Conservation (phyloP, 2,329 filamentous ascomycete genomes). For the Aureobasidium lini region DNA sequence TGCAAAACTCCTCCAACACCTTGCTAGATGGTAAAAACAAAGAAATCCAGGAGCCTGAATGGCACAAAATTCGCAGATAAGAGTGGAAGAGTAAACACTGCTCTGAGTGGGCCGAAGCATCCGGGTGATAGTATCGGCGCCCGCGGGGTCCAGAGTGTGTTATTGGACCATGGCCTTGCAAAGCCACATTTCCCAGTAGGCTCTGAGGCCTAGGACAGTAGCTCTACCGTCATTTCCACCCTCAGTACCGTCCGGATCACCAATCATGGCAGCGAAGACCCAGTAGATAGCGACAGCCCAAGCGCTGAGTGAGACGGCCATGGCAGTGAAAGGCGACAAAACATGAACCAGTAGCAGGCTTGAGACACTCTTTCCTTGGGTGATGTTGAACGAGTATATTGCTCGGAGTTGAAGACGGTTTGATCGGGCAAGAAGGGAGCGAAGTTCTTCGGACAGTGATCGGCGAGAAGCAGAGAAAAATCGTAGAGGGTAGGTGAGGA, state of each 20-base stretch:
- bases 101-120: neutral
- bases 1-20: constrained; percentile 13
- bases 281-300: constrained; percentile 57
- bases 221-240: constrained; percentile 54
- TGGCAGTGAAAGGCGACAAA: constrained; percentile 48
- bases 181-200: constrained; percentile 56
- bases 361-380: constrained; percentile 32
- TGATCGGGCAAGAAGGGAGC: constrained; percentile 45
- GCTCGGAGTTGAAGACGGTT: constrained; percentile 45
- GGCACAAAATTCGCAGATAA: neutral
- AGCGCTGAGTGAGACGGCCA: constrained; percentile 48
- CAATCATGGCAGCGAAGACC: constrained; percentile 53
- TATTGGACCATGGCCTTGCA: constrained; percentile 8
- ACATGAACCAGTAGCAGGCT: constrained; percentile 47
- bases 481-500: constrained; percentile 47
- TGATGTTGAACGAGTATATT: constrained; percentile 37
- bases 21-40: constrained; percentile 6
- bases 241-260: constrained; percentile 53
- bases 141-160: neutral
- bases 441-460: constrained; percentile 46
- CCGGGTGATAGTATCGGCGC: neutral
- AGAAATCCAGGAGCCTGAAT: neutral
- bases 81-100: too few species aligned
- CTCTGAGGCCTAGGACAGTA: constrained; percentile 50
- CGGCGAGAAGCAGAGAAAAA: constrained; percentile 36